Conservation (phyloP, 805 yeast species). For the Starmerella vitae region DNA sequence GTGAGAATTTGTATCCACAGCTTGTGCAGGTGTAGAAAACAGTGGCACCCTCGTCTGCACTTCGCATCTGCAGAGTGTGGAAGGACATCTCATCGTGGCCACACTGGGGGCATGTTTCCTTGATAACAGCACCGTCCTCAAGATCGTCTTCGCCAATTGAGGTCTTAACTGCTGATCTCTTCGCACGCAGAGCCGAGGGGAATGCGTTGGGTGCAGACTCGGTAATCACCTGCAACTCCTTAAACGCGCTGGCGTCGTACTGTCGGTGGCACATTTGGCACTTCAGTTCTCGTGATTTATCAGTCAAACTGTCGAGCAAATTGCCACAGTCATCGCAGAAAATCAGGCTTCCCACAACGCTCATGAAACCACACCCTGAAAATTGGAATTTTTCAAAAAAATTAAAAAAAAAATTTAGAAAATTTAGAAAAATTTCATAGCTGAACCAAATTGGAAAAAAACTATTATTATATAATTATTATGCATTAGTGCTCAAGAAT, state of each 20-base stretch:
- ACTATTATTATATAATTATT: no score
- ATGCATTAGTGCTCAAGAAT: conserved; percentile 68
- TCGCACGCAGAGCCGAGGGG: conserved; percentile 69
- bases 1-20: conserved; percentile 88
- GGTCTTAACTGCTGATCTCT: conserved; percentile 84
- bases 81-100: conserved; percentile 97
- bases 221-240: conserved; percentile 74
- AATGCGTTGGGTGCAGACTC: conserved; percentile 84
- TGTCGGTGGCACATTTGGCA: conserved; percentile 42
- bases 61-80: conserved; percentile 88
- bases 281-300: conserved; percentile 23
- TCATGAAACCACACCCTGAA: no score
- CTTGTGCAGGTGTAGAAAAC: conserved; percentile 91
- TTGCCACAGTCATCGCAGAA: conserved; percentile 92
- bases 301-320: conserved; percentile 55
- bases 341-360: conserved; percentile 88
- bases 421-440: background rate
- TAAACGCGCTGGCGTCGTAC: conserved; percentile 40
- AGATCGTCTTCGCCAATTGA: conserved; percentile 59
- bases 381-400: no score
- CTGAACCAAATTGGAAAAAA: no score
- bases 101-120: conserved; percentile 97
- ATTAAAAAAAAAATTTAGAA: no score
- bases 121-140: conserved; percentile 91
- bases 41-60: conserved; percentile 98